Base-by-base conservation (phyloP, 2,329 filamentous ascomycete genomes). In the Apiospora rasikravindrae region DNA sequence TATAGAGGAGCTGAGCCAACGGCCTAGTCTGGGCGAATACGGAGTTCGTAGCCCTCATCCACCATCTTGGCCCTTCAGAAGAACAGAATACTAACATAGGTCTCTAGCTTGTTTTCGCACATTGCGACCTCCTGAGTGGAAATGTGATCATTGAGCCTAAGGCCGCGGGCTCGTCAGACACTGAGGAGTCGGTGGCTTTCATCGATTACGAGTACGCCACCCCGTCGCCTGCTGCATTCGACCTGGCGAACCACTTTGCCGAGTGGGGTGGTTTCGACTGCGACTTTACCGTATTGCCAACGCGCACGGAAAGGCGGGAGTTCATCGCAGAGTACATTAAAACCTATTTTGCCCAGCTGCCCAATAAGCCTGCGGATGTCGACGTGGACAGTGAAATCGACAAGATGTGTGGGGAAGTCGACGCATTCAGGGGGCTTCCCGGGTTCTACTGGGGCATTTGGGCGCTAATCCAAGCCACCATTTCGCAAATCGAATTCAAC, bases 201-300 rank as follows among this genome's bases (percentile, higher is more conserved):
- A 99, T 99, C 81, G 96, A 99, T 84, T 99, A 98, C 85, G 96
- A 99, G 83, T 99, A 99, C 83, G 95, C 95, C 19, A 96, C 94
- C 5, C 95, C 96, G 2, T 96, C 95, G 0, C 96, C 96, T 1
- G 95, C 95, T 4, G 95, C 96, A 1, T 99, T 99, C 83, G 96
- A 99, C 81, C 91, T 99, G 77, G 93, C 96, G 69, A 99, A 99
- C 84, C 96, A 99, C 86, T 98, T 99, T 81, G 95, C 96, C 67
- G 96, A 99, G 84, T 99, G 96, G 96, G 95, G 93, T 73, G 96
- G 96, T 72, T 98, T 98, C 79, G 94, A 97, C 78, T 99, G 96
- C 86, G 95, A 98, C 82, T 95, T 93, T 84, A 90, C 85, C 78
- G 92, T 92, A 76, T 88, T 98, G 71, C 96, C 96, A 6, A 96